phyloP scores from a whole-genome alignment of 768 basidiomycete species.

The Leccinum imitatum region DNA sequence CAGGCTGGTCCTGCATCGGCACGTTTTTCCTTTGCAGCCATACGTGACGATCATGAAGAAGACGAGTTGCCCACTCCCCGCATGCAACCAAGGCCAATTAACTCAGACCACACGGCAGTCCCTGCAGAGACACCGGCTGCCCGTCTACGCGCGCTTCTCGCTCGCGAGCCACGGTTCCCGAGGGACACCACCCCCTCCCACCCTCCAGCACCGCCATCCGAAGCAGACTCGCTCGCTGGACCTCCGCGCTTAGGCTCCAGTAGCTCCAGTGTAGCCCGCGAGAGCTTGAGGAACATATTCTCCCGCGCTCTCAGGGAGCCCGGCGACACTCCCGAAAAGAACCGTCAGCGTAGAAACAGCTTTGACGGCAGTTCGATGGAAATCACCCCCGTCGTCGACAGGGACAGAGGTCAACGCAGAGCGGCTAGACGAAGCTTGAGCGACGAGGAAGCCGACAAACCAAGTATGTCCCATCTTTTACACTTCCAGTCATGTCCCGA shows the following conservation, averaged over 20 bases:
- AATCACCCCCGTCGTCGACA: slow-evolving; percentile 44
- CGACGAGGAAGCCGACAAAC: slow-evolving; percentile 63
- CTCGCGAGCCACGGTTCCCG: slow-evolving; percentile 46
- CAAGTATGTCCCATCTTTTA: slow-evolving; percentile 42
- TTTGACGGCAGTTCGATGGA: slow-evolving; percentile 62
- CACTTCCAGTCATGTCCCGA: slow-evolving; percentile 7
- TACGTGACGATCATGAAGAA: slow-evolving; percentile 23
- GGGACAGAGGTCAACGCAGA: slow-evolving; percentile 44
- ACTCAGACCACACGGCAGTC: slow-evolving; percentile 9
- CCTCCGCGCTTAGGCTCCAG: slow-evolving; percentile 23
- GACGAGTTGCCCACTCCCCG: slow-evolving; percentile 34
- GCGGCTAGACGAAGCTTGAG: slow-evolving; percentile 60
- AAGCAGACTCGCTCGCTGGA: slow-evolving; percentile 21
- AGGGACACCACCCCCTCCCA: slow-evolving; percentile 29
- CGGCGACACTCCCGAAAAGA: slow-evolving; percentile 62
- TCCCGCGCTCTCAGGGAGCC: slow-evolving; percentile 63
- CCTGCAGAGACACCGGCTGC: slow-evolving; percentile 51
- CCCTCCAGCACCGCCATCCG: slow-evolving; percentile 28
- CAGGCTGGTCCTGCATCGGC: slow-evolving; percentile 20
- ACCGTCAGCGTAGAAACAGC: slow-evolving; percentile 52
- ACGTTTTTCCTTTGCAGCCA: slow-evolving; percentile 11
- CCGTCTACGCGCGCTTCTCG: slow-evolving; percentile 61
- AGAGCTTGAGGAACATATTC: slow-evolving; percentile 65
- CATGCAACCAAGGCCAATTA: slow-evolving; percentile 22
- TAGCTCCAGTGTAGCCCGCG: slow-evolving; percentile 50